These are phyloP conservation scores for Bondarzewia mesenterica DNA, from an alignment of 1,284 basidiomycete species.

Conservation along the genomic window DNA sequence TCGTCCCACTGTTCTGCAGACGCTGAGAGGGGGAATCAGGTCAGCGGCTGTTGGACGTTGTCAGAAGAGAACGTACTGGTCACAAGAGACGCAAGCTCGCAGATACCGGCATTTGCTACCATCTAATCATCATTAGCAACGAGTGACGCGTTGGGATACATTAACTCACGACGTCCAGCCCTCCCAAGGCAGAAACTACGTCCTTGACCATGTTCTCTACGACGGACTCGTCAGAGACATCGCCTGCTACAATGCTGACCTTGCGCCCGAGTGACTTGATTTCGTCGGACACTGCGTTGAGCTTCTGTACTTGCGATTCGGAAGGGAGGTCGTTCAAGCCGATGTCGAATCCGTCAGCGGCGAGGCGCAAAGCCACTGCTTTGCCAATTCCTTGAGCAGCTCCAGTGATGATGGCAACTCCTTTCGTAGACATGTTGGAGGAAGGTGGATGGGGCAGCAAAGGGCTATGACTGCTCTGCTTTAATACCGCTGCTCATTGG, in stretches of 20 bases:
- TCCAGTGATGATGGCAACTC: conserved; percentile 15
- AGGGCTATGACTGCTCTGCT: too few species aligned
- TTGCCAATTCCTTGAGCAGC: conserved; percentile 15
- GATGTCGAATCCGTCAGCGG: conserved; percentile 12
- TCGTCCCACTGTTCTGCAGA: neutral
- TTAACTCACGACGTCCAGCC: conserved; percentile 27
- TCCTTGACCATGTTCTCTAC: conserved; percentile 27
- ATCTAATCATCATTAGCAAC: conserved; percentile 14
- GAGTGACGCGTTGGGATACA: too few species aligned
- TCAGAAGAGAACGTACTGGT: neutral
- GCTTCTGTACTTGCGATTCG: neutral
- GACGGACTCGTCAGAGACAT: conserved; percentile 13
- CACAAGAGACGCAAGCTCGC: conserved; percentile 10
- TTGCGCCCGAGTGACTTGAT: neutral
- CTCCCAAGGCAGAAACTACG: conserved; percentile 23
- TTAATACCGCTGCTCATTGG: too few species aligned
- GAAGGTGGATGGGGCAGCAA: too few species aligned
- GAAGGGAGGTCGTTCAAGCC: conserved; percentile 11
- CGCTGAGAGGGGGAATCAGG: neutral
- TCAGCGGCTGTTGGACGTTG: neutral
- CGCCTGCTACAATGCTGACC: neutral
- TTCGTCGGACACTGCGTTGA: neutral
- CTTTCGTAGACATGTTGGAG: neutral
- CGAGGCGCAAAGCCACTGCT: conserved; percentile 13
- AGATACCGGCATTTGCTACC: conserved; percentile 24